Evolutionary conservation across 345 rosid genomes (phyloP).

Genomic region (Eucalyptus pauciflora): DNA sequence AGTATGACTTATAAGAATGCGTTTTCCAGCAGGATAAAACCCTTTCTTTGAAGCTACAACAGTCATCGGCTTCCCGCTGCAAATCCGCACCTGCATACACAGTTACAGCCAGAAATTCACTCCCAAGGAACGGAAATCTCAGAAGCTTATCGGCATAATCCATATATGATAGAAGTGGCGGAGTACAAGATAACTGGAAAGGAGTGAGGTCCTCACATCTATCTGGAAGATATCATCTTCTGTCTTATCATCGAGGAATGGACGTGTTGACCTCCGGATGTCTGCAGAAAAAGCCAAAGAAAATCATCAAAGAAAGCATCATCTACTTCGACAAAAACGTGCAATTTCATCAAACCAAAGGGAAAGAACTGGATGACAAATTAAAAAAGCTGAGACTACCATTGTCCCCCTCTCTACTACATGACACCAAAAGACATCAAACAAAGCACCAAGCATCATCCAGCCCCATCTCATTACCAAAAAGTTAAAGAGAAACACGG

Average conservation of each 20-base stretch:
- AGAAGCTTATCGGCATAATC: background rate
- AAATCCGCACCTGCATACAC: slow-evolving; percentile 53
- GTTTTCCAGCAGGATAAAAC: slow-evolving; percentile 78
- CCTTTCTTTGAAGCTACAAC: slow-evolving; percentile 68
- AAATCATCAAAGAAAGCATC: background rate
- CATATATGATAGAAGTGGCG: background rate
- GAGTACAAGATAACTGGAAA: background rate
- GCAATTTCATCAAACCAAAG: background rate
- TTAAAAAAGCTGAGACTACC: background rate
- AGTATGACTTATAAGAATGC: slow-evolving; percentile 51
- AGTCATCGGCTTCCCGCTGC: slow-evolving; percentile 77
- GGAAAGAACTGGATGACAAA: background rate
- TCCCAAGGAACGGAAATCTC: background rate
- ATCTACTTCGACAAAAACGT: background rate
- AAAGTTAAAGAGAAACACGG: background rate
- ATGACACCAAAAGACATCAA: background rate
- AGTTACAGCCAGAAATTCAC: background rate
- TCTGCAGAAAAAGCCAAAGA: slow-evolving; percentile 24
- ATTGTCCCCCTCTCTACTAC: background rate
- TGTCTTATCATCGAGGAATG: slow-evolving; percentile 53
- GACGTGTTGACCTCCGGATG: slow-evolving; percentile 55
- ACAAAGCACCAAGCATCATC: background rate
- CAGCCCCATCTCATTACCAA: background rate
- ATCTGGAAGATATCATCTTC: slow-evolving; percentile 72
- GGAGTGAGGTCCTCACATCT: slow-evolving; percentile 42